Percentiles rank a stretch among this genome's conserved stretches.
Evolutionary conservation across 164 flowering plant genomes (phyloP).

Genomic region (Annona squamosa): DNA sequence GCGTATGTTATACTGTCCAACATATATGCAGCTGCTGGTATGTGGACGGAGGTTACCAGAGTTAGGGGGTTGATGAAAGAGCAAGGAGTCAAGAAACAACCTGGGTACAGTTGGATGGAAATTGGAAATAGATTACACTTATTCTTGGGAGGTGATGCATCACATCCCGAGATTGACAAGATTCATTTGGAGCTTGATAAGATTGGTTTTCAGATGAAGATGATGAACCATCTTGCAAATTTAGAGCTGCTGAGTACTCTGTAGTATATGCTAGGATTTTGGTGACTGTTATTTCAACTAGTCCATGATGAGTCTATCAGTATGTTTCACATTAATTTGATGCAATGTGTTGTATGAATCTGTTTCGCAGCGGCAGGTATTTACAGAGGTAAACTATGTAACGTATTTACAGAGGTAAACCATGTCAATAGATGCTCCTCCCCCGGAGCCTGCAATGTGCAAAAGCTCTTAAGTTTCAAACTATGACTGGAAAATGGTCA

Average conservation of each 20-base stretch:
- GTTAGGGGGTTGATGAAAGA: conserved; percentile 37
- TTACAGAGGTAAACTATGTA: too few relatives aligned
- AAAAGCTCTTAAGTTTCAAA: too few relatives aligned
- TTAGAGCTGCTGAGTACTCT: background rate
- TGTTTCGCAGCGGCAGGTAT: too few relatives aligned
- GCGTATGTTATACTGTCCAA: conserved; percentile 36
- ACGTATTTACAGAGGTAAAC: too few relatives aligned
- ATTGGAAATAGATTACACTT: conserved; percentile 31
- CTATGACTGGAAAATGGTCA: too few relatives aligned
- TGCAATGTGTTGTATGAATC: too few relatives aligned
- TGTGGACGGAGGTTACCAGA: conserved; percentile 35
- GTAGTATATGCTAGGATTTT: background rate
- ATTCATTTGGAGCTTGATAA: conserved; percentile 27
- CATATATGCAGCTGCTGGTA: conserved; percentile 41
- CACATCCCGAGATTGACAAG: conserved; percentile 33
- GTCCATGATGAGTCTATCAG: background rate
- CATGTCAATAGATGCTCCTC: too few relatives aligned
- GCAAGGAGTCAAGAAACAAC: conserved; percentile 39
- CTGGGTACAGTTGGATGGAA: conserved; percentile 48
- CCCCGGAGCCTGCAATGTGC: too few relatives aligned
- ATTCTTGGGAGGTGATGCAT: conserved; percentile 39
- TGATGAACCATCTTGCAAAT: background rate
- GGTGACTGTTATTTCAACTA: background rate
- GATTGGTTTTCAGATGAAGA: conserved; percentile 28
- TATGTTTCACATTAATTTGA: too few relatives aligned